These are phyloP conservation scores for Xylariaceae sp. DNA, from an alignment of 2,329 filamentous ascomycete species.

Conservation along the genomic window DNA sequence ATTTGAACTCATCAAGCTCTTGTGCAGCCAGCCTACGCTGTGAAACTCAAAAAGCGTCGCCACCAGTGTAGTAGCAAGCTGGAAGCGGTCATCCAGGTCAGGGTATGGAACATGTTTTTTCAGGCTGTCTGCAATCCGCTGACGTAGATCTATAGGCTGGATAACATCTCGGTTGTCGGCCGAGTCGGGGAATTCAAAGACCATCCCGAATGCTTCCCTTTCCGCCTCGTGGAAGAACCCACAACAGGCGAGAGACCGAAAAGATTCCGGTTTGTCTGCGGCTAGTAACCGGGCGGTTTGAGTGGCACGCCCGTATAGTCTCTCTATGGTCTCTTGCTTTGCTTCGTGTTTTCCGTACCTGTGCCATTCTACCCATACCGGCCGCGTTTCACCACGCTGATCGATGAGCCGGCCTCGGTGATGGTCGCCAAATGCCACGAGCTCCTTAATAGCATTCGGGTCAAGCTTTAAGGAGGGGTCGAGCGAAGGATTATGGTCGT, in stretches of 20 bases:
- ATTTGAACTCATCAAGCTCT: conserved; percentile 1
- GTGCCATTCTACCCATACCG: conserved; percentile 14
- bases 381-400: background rate
- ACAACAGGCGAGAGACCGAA: conserved; percentile 6
- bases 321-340: background rate
- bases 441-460: background rate
- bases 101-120: background rate
- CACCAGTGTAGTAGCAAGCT: conserved; percentile 2
- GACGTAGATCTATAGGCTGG: background rate
- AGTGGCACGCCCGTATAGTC: conserved; percentile 5
- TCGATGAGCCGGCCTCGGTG: background rate
- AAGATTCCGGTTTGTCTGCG: conserved; percentile 2
- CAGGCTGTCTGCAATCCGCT: background rate
- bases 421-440: conserved; percentile 5
- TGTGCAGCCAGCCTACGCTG: conserved; percentile 14
- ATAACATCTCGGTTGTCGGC: background rate
- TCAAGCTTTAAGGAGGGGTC: background rate
- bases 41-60: conserved; percentile 10
- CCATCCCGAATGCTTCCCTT: conserved; percentile 7
- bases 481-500: background rate
- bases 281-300: conserved; percentile 2
- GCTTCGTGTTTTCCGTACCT: conserved; percentile 4
- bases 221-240: conserved; percentile 11
- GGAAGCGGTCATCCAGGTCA: conserved; percentile 14
- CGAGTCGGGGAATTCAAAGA: conserved; percentile 4